A percentile compares a stretch with the other conserved stretches of the same genome.
These are phyloP conservation scores for Conoideocrella luteorostrata DNA, from an alignment of 2,329 filamentous ascomycete species.

Conservation along the genomic window DNA sequence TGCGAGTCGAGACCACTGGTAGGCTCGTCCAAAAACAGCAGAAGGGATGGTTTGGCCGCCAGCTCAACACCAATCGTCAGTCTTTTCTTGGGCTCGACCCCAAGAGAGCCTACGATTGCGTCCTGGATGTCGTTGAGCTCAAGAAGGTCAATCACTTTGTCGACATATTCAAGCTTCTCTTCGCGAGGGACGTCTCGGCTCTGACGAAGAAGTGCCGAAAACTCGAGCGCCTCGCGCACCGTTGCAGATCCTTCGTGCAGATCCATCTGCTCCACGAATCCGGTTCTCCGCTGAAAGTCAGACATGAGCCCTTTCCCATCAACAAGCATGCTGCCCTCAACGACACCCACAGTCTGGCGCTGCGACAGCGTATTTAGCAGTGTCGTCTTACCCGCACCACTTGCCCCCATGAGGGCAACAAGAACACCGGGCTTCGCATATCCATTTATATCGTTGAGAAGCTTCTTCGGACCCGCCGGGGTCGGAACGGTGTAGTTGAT, in stretches of 20 bases:
- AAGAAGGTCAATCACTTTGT: conserved; percentile 57
- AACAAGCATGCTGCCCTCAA: conserved; percentile 67
- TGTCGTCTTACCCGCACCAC: conserved; percentile 10
- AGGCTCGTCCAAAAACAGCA: conserved; percentile 57
- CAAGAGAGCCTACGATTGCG: conserved; percentile 52
- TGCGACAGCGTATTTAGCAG: conserved; percentile 10
- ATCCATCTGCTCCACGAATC: conserved; percentile 58
- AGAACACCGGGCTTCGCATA: conserved; percentile 9
- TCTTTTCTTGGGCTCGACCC: conserved; percentile 49
- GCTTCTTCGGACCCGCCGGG: conserved; percentile 17
- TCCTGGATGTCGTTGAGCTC: conserved; percentile 59
- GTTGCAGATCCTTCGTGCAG: conserved; percentile 58
- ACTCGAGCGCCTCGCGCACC: conserved; percentile 57
- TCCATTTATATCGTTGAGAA: conserved; percentile 15
- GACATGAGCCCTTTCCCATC: conserved; percentile 61
- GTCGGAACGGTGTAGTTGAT: conserved; percentile 62
- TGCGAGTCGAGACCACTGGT: conserved; percentile 50
- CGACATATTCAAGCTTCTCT: conserved; percentile 61
- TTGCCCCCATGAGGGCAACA: conserved; percentile 10
- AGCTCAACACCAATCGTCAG: conserved; percentile 49
- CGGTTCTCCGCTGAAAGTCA: conserved; percentile 72
- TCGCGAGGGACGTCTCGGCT: conserved; percentile 44
- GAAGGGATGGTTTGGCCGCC: conserved; percentile 47
- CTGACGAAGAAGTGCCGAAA: conserved; percentile 59
- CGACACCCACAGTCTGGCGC: conserved; percentile 22